Base-by-base conservation (phyloP, 164 flowering plant species). In the Macadamia tetraphylla region DNA sequence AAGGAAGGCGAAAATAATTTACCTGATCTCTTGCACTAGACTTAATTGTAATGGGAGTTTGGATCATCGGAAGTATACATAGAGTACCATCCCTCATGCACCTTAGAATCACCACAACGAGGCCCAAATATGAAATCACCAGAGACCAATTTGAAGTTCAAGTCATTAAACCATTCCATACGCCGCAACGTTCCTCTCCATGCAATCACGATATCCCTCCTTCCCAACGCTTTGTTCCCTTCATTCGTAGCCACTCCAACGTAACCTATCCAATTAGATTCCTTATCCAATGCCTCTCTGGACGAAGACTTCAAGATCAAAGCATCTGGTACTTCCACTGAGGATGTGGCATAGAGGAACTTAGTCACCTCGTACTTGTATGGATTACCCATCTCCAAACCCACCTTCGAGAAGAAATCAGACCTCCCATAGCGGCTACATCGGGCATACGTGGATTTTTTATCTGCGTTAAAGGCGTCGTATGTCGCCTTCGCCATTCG, bases 21-120 rank as follows among this genome's bases (percentile, higher is more conserved):
- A 84, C 89, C 86, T 87, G 89, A 2, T 81, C 70, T 74, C 92
- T 77, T 11, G 84, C 89, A 72, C 88, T 81, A 32, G 73, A 72
- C 43, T 75, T 78, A n/a, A 49, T 71, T 82, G 71, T 64, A 87
- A 0, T 73, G 85, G 1, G 79, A 76, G 18, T 56, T 1, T 14
- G 58, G 58, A 55, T 55, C 58, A 17, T 14, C 58, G 17, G 58
- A 55, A 55, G 58, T 55, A n/a, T 55, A 55, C 9, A 87, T 74
- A 0, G 87, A 83, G 29, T 78, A 76, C 87, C 86, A 87, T 7
- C 91, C 91, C 12, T 78, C 66, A 35, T 83, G 89, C 53, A 87
- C 81, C 69, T 71, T 74, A 1, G 67, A 52, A 52, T 71, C 76
- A 43, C 11, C 60, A 18, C 3, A 35, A 35, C 32, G 46, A 0